Percentiles rank a stretch among this genome's conserved stretches.
These are phyloP conservation scores for Thermoascus crustaceus DNA, from an alignment of 2,329 filamentous ascomycete genomes.

Conservation along the genomic window DNA sequence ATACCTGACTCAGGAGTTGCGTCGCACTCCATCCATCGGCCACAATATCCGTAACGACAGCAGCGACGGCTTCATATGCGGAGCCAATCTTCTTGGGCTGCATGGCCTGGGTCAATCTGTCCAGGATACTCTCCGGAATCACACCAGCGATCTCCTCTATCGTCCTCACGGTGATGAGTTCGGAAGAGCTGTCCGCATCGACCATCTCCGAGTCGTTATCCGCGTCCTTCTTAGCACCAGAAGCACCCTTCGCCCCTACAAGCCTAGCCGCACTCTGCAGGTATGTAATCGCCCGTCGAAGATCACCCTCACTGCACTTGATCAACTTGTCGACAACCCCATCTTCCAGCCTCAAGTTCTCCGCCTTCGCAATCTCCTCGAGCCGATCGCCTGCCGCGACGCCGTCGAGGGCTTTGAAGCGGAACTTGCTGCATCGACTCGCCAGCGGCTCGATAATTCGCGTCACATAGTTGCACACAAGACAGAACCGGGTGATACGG, in stretches of 20 bases:
- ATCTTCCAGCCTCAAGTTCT: slow-evolving; percentile 66
- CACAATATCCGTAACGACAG: slow-evolving; percentile 79
- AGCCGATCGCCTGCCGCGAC: slow-evolving; percentile 72
- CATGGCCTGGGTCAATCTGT: slow-evolving; percentile 64
- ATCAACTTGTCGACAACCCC: slow-evolving; percentile 80
- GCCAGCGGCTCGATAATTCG: slow-evolving; percentile 95
- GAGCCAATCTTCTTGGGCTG: slow-evolving; percentile 58
- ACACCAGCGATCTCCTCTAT: slow-evolving; percentile 96
- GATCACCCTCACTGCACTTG: slow-evolving; percentile 80
- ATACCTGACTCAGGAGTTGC: slow-evolving; percentile 73
- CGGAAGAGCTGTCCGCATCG: slow-evolving; percentile 42
- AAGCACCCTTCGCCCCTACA: slow-evolving; percentile 55
- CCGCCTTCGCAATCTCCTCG: slow-evolving; percentile 70
- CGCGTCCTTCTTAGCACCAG: slow-evolving; percentile 38
- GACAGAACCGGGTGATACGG: slow-evolving; percentile 91
- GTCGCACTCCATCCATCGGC: slow-evolving; percentile 95
- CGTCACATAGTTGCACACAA: slow-evolving; percentile 98
- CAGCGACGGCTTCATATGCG: slow-evolving; percentile 65
- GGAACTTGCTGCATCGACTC: slow-evolving; percentile 88
- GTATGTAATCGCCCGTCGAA: slow-evolving; percentile 93
- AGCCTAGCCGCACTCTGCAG: slow-evolving; percentile 88
- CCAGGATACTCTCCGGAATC: slow-evolving; percentile 68
- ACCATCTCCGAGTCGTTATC: slow-evolving; percentile 55
- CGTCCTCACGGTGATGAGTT: slow-evolving; percentile 62
- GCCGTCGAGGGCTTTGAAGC: slow-evolving; percentile 92